These are phyloP conservation scores for Penicillium sp. DNA, from an alignment of 2,329 filamentous ascomycete genomes.

Conservation along the genomic window DNA sequence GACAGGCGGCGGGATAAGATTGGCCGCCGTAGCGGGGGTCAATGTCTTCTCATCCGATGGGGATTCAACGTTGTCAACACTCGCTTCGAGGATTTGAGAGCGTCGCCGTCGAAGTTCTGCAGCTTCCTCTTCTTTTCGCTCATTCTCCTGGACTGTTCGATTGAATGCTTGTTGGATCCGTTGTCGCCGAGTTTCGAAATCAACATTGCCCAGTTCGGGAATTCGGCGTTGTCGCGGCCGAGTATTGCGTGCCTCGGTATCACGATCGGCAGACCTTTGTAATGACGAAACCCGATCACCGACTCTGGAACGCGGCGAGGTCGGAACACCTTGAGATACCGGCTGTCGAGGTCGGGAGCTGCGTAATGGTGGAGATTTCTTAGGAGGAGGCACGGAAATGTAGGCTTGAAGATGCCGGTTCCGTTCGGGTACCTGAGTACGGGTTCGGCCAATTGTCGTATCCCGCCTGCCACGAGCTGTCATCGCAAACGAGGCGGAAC, in stretches of 20 bases:
- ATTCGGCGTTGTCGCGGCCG: constrained; percentile 45
- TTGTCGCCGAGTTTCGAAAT: constrained; percentile 79
- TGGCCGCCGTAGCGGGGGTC: constrained; percentile 5
- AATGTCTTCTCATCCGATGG: constrained; percentile 22
- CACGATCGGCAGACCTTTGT: constrained; percentile 37
- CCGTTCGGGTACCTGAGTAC: constrained; percentile 45
- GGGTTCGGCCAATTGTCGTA: constrained; percentile 31
- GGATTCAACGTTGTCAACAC: constrained; percentile 32
- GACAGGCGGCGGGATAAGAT: constrained; percentile 8
- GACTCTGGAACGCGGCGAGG: constrained; percentile 65
- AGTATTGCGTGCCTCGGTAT: constrained; percentile 32
- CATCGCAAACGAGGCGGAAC: constrained; percentile 29
- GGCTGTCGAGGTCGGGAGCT: constrained; percentile 80
- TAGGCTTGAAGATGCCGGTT: constrained; percentile 68
- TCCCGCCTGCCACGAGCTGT: constrained; percentile 38
- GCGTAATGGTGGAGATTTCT: constrained; percentile 73
- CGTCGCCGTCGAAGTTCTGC: constrained; percentile 50
- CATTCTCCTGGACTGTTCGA: constrained; percentile 72
- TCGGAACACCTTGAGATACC: constrained; percentile 71
- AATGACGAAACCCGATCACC: constrained; percentile 55
- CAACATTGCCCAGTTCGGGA: constrained; percentile 70
- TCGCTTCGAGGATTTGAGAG: constrained; percentile 45
- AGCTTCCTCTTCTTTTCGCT: constrained; percentile 56
- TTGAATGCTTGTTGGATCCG: constrained; percentile 83
- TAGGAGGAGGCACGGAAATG: constrained; percentile 67